Evolutionary conservation across 2,329 filamentous ascomycete species (phyloP).

Genomic region (Epichloe sp.): DNA sequence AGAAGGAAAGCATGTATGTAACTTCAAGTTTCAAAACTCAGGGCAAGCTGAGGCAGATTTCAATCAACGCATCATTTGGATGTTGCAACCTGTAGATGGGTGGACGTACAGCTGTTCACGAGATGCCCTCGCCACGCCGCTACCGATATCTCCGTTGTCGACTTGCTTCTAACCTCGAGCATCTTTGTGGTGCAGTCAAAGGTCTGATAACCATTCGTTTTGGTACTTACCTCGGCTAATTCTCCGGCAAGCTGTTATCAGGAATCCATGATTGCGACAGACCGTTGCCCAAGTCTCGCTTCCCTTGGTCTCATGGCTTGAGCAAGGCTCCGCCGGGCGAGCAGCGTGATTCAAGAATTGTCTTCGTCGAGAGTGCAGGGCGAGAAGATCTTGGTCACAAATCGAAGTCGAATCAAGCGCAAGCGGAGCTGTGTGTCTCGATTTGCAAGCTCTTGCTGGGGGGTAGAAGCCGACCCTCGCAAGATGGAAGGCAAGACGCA

Average conservation of each 20-base stretch:
- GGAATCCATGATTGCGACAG: neutral
- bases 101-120: too few relatives aligned
- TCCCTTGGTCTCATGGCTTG: neutral
- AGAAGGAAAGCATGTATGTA: too few relatives aligned
- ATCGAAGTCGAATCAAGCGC: neutral
- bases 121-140: too few relatives aligned
- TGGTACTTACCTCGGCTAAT: too few relatives aligned
- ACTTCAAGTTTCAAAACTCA: too few relatives aligned
- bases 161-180: too few relatives aligned
- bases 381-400: neutral
- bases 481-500: neutral
- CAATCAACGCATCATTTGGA: too few relatives aligned
- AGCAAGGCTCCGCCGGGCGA: neutral
- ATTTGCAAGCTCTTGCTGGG: neutral
- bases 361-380: neutral
- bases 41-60: too few relatives aligned
- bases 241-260: slow-evolving; percentile 15
- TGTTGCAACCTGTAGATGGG: too few relatives aligned
- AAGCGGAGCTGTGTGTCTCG: neutral
- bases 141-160: too few relatives aligned
- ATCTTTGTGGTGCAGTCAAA: too few relatives aligned
- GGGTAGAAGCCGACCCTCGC: neutral
- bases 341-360: neutral
- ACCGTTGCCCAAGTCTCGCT: neutral
- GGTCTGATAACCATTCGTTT: too few relatives aligned